Conservation (phyloP, 1,139 yeast genomes). For the Ashbya aceris region DNA sequence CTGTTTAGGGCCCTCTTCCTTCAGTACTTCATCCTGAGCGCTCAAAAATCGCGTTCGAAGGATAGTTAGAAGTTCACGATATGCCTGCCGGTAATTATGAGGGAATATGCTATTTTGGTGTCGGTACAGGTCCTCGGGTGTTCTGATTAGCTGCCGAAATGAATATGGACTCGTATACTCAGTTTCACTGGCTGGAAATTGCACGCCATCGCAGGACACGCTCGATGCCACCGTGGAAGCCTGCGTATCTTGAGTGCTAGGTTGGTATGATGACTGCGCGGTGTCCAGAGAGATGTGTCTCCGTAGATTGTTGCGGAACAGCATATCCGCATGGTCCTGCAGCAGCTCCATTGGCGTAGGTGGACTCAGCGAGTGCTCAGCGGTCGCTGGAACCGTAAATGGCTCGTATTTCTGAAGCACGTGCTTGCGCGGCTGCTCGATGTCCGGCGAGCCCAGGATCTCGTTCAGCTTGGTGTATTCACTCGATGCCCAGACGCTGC, state of each 20-base stretch:
- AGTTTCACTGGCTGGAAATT: not conserved
- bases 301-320: slow-evolving; percentile 11
- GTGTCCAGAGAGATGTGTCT: slow-evolving; percentile 19
- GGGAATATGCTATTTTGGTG: slow-evolving; percentile 42
- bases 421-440: no score
- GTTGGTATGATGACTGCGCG: slow-evolving; percentile 2
- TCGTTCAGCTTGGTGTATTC: slow-evolving; percentile 55
- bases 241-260: not conserved
- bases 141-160: slow-evolving; percentile 50
- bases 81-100: slow-evolving; percentile 60
- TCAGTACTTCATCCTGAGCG: slow-evolving; percentile 2
- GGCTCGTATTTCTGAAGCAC: no score
- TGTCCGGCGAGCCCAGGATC: slow-evolving; percentile 29
- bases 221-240: not conserved
- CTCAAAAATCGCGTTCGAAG: slow-evolving; percentile 41
- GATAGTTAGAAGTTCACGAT: slow-evolving; percentile 50
- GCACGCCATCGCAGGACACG: not conserved
- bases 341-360: not conserved
- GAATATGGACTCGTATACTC: slow-evolving; percentile 44
- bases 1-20: slow-evolving; percentile 33
- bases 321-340: not conserved
- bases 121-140: slow-evolving; percentile 54
- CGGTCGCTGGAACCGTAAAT: no score
- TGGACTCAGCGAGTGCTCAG: no score
- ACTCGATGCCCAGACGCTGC: slow-evolving; percentile 34